Evolutionary conservation across 2,329 filamentous ascomycete species (phyloP).

Genomic region (Colletotrichum kahawae): DNA sequence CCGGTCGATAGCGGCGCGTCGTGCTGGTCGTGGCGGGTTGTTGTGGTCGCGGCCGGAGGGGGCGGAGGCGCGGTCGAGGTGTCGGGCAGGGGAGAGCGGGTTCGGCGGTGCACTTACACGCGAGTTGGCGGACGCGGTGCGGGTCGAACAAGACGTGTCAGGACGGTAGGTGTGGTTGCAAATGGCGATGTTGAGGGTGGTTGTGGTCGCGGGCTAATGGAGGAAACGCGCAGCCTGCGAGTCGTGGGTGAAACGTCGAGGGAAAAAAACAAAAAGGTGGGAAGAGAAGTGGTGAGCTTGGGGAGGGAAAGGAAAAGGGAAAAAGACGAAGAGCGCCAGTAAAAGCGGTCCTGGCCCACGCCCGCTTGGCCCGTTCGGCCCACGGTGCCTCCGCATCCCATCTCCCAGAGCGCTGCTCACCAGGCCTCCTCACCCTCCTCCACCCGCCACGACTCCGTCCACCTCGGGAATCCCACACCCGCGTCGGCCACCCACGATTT

Average conservation of each 20-base stretch:
- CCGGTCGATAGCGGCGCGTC: conserved; percentile 26
- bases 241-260: conserved; percentile 23
- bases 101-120: conserved; percentile 22
- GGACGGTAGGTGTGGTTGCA: neutral
- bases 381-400: conserved; percentile 23
- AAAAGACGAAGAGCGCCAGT: conserved; percentile 25
- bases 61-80: conserved; percentile 17
- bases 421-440: conserved; percentile 30
- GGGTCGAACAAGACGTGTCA: conserved; percentile 21
- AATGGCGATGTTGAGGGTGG: conserved; percentile 14
- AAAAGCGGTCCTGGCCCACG: conserved; percentile 22
- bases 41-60: conserved; percentile 13
- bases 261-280: conserved; percentile 30
- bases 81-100: conserved; percentile 16
- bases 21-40: conserved; percentile 8
- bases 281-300: conserved; percentile 28
- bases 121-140: conserved; percentile 20
- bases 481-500: conserved; percentile 56
- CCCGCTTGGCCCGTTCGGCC: conserved; percentile 22
- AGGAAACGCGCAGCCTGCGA: conserved; percentile 5
- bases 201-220: conserved; percentile 12
- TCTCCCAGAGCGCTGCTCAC: conserved; percentile 20
- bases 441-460: conserved; percentile 35
- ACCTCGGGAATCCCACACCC: conserved; percentile 32
- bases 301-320: conserved; percentile 35